Evolutionary conservation across 2,329 filamentous ascomycete species (phyloP), one percentile per base, ranked within the genome.

Genomic region (Ophiostoma piceae): DNA sequence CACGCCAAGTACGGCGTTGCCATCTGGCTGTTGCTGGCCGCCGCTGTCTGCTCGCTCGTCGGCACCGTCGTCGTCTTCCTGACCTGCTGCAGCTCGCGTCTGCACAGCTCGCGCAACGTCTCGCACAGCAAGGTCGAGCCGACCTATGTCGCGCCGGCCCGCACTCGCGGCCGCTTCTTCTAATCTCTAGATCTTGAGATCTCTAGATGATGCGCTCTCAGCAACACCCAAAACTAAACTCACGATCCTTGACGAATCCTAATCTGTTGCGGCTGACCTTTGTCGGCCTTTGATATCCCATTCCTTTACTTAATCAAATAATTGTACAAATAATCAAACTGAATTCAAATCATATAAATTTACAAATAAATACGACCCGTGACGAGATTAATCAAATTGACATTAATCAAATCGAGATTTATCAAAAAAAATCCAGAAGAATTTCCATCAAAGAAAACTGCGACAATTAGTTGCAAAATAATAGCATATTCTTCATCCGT

Each of bases 1-100:
- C 43, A 64, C 76, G 74, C 87, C 29, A 75, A 77, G 60, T 90
- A 82, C 78, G 82, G 83, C 41, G 75, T 80, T 2, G 87, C 81
- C 19, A 82, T 88, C 60, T 90, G 87, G 87, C 84, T 85, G 11
- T 77, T 85, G 1, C 79, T 90, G 16, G 87, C 79, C 8, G 83
- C 84, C 1, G 85, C 85, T 72, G 79, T 88, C 71, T 81, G 82
- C 74, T 79, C 83, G 26, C 81, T 89, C 68, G 71, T 88, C 35
- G 87, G 82, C 9, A 83, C 84, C 26, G 72, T 87, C 68, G 74
- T 89, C 67, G 82, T 90, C 70, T 84, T 90, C 74, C 80, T 89
- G 73, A 86, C 85, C 7, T 90, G 87, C 82, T 88, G 84, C 79
- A 82, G 82, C 69, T 80, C 81, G 9, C 79, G 84, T n/a, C 65